These are phyloP conservation scores for Coemansia sp. DNA, from an alignment of 192 early-diverging fungal species.

Conservation along the genomic window DNA sequence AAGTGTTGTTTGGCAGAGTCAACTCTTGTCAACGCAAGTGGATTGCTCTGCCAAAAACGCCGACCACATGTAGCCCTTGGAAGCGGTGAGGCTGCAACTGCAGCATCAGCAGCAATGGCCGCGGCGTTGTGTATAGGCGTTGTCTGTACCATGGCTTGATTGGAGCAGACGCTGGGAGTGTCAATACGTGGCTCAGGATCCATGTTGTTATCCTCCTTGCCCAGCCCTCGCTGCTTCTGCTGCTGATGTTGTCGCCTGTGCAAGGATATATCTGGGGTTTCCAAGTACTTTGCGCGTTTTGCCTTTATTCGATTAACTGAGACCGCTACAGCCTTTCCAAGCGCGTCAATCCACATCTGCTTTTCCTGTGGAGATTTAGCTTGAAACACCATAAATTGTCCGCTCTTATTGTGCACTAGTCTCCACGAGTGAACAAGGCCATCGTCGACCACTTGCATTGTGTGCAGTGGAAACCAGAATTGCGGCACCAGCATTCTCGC, in stretches of 20 bases:
- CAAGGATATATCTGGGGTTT: neutral
- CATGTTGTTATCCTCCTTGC: no score
- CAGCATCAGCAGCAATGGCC: slow-evolving; percentile 12
- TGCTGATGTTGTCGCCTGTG: no score
- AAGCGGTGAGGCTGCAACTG: neutral
- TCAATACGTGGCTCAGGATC: neutral
- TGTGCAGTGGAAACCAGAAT: slow-evolving; percentile 67
- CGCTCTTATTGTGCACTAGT: slow-evolving; percentile 40
- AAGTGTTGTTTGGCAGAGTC: slow-evolving; percentile 16
- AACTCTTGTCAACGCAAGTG: slow-evolving; percentile 1
- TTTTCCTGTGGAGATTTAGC: slow-evolving; percentile 59
- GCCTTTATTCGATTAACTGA: slow-evolving; percentile 10
- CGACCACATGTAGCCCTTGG: slow-evolving; percentile 2
- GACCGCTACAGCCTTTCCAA: slow-evolving; percentile 48
- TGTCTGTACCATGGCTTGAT: neutral
- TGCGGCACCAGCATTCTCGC: slow-evolving; percentile 55
- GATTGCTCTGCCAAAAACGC: slow-evolving; percentile 20
- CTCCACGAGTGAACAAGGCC: slow-evolving; percentile 29
- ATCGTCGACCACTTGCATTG: slow-evolving; percentile 59
- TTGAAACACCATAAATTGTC: slow-evolving; percentile 56
- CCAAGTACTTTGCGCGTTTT: slow-evolving; percentile 1
- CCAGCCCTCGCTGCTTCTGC: no score
- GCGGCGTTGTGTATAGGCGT: neutral
- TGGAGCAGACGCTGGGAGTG: neutral
- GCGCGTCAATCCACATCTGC: slow-evolving; percentile 54